A percentile compares a stretch with the other conserved stretches of the same genome.
These are phyloP conservation scores for Botrytis hyacinthi DNA, from an alignment of 2,329 filamentous ascomycete species.

Conservation along the genomic window DNA sequence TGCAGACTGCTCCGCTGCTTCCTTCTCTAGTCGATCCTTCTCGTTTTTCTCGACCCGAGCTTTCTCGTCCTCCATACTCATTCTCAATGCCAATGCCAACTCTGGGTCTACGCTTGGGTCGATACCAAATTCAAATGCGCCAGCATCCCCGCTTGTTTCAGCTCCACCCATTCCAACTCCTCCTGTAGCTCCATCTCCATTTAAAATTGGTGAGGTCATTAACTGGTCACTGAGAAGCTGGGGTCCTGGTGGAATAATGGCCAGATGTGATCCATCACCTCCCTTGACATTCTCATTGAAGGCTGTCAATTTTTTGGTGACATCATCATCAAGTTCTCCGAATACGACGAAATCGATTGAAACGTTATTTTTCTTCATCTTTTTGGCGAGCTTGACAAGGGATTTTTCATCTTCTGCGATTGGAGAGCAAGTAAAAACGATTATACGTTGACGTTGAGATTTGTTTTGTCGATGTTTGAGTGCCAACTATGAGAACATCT, in stretches of 20 bases:
- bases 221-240: conserved; percentile 92
- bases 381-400: conserved; percentile 85
- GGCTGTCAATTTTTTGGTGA: conserved; percentile 85
- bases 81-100: conserved; percentile 86
- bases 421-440: conserved; percentile 94
- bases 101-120: conserved; percentile 92
- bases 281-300: conserved; percentile 94
- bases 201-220: conserved; percentile 82
- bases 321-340: conserved; percentile 87
- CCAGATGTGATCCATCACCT: conserved; percentile 85
- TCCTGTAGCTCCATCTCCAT: conserved; percentile 69
- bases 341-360: conserved; percentile 94
- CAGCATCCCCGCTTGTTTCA: conserved; percentile 54
- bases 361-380: conserved; percentile 98
- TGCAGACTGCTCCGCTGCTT: conserved; percentile 68
- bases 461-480: conserved; percentile 98
- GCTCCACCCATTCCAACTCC: conserved; percentile 52
- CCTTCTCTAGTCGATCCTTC: conserved; percentile 56
- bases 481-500: conserved; percentile 62
- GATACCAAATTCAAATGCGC: conserved; percentile 80
- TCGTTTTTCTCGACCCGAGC: conserved; percentile 85
- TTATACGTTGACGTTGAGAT: conserved; percentile 91
- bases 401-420: conserved; percentile 87
- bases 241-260: conserved; percentile 84
- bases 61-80: conserved; percentile 98